phyloP scores from a whole-genome alignment of 257 asterid species.

The Asclepias syriaca region DNA sequence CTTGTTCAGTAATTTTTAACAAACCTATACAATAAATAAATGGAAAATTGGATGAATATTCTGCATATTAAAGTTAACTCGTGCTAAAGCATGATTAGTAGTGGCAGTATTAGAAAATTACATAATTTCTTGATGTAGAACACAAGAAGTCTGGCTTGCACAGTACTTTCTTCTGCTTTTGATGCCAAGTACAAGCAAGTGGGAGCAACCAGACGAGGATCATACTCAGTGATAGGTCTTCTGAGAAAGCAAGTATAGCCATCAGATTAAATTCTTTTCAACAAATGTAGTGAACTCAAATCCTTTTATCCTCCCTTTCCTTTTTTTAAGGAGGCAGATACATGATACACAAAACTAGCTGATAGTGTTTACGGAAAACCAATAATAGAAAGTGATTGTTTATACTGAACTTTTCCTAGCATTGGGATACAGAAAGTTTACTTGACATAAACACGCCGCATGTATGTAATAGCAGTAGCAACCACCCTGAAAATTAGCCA shows the following conservation, averaged over 20 bases:
- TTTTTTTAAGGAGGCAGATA: neutral
- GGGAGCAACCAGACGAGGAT: conserved; percentile 95
- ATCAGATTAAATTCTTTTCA: neutral
- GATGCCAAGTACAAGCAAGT: conserved; percentile 95
- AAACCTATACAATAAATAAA: neutral
- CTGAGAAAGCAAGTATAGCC: conserved; percentile 33
- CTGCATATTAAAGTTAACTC: neutral
- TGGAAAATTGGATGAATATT: neutral
- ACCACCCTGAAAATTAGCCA: conserved; percentile 73
- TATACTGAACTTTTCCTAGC: neutral
- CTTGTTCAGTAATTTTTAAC: neutral
- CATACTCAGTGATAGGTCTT: conserved; percentile 79
- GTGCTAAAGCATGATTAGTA: neutral
- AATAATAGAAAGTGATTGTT: neutral
- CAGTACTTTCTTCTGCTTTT: conserved; percentile 96
- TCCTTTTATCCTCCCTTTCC: neutral
- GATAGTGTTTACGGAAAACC: neutral
- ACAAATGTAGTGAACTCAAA: neutral
- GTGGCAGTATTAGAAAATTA: conserved; percentile 21
- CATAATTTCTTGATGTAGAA: conserved; percentile 81
- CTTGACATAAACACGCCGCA: conserved; percentile 92
- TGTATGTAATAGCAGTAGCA: conserved; percentile 88
- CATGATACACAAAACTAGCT: neutral
- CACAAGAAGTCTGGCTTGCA: conserved; percentile 80
- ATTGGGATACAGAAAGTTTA: conserved; percentile 15